phyloP scores from a whole-genome alignment of 1,139 yeast species.

The Candida sp. region DNA sequence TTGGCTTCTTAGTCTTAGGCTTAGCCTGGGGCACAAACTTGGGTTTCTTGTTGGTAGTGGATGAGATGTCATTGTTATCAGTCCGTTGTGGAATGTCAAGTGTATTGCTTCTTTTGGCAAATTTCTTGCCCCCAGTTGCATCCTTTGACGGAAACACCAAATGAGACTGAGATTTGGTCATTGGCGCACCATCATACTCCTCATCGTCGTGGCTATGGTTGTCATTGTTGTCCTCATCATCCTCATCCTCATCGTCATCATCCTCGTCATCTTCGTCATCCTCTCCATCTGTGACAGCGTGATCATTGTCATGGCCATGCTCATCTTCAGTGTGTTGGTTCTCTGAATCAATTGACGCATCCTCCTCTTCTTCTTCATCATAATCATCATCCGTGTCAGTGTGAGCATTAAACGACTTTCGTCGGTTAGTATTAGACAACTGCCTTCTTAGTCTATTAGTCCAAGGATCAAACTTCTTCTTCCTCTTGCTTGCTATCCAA shows the following conservation, averaged over 20 bases:
- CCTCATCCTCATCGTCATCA: conserved; percentile 26
- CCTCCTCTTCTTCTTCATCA: too few species aligned
- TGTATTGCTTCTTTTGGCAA: conserved; percentile 49
- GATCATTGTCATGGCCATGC: conserved; percentile 18
- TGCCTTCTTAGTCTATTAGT: conserved; percentile 18
- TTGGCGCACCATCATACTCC: conserved; percentile 19
- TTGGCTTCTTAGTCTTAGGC: too few species aligned
- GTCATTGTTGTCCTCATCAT: conserved; percentile 25
- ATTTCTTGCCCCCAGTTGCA: conserved; percentile 36
- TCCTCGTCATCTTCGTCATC: conserved; percentile 20
- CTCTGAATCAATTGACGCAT: conserved; percentile 19
- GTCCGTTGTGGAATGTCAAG: conserved; percentile 40
- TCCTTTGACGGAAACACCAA: conserved; percentile 37
- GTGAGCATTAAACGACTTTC: conserved; percentile 15
- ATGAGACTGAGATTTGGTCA: conserved; percentile 37
- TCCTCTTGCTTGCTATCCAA: conserved; percentile 8
- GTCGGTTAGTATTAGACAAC: conserved; percentile 24
- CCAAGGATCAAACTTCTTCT: conserved; percentile 16
- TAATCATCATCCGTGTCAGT: conserved; percentile 13
- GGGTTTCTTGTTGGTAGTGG: not conserved
- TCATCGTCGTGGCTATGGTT: too few species aligned
- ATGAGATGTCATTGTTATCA: not conserved
- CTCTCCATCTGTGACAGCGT: conserved; percentile 16
- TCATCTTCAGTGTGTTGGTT: conserved; percentile 19
- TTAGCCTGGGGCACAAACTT: too few species aligned